Evolutionary conservation across 1,284 basidiomycete genomes (phyloP).

Genomic region (Fistulinella staudtii): DNA sequence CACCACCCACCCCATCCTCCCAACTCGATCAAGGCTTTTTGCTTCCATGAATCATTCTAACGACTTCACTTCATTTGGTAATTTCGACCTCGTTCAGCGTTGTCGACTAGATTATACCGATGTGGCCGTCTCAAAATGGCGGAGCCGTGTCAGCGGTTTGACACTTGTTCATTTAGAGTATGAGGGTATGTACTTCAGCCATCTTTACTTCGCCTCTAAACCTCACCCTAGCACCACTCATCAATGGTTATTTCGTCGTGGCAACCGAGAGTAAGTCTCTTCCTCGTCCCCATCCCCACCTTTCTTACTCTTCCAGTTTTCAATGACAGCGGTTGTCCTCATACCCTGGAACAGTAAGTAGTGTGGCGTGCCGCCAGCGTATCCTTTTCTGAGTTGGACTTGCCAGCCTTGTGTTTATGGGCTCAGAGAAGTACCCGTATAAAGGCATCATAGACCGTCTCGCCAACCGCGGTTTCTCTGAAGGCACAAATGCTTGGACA

Average conservation of each 20-base stretch:
- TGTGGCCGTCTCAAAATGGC: slow-evolving; percentile 81
- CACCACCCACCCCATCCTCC: slow-evolving; percentile 11
- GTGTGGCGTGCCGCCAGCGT: not conserved
- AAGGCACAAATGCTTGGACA: slow-evolving; percentile 87
- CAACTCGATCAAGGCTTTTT: slow-evolving; percentile 13
- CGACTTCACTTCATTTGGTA: slow-evolving; percentile 43
- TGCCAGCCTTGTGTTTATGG: slow-evolving; percentile 84
- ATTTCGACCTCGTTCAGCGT: slow-evolving; percentile 76
- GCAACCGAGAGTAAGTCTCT: slow-evolving; percentile 83
- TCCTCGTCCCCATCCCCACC: not conserved
- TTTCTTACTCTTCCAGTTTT: slow-evolving; percentile 55
- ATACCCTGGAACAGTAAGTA: slow-evolving; percentile 87
- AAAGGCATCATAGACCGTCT: slow-evolving; percentile 97
- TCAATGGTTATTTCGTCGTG: slow-evolving; percentile 92
- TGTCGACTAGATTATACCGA: slow-evolving; percentile 74
- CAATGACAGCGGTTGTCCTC: slow-evolving; percentile 89
- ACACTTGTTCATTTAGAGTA: slow-evolving; percentile 81
- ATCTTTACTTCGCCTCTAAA: slow-evolving; percentile 4
- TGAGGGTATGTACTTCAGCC: slow-evolving; percentile 49
- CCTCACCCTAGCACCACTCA: slow-evolving; percentile 64
- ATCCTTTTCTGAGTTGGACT: slow-evolving; percentile 9
- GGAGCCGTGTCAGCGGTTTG: slow-evolving; percentile 73
- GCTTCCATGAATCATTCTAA: slow-evolving; percentile 28
- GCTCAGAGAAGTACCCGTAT: slow-evolving; percentile 92
- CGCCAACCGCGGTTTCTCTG: slow-evolving; percentile 95